A percentile compares a stretch with the other conserved stretches of the same genome.
Evolutionary conservation across 805 yeast species (phyloP).

Genomic region (Debaryomyces tyrocola): DNA sequence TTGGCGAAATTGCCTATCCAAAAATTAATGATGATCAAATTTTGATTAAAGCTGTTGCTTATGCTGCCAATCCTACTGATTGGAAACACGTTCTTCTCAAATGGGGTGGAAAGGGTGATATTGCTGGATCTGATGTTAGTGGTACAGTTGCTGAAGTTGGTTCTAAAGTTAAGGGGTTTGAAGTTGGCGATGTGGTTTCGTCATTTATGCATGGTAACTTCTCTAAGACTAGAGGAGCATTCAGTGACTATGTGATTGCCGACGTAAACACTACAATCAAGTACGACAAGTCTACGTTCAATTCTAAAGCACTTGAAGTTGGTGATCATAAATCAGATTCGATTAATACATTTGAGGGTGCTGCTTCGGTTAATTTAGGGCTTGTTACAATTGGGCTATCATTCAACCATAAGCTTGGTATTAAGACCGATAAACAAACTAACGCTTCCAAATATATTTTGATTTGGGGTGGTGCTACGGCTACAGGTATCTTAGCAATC

Average conservation of each 20-base stretch:
- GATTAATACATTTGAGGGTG: constrained; percentile 58
- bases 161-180: too few species aligned
- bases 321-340: constrained; percentile 33
- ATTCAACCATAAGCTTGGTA: constrained; percentile 32
- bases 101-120: constrained; percentile 42
- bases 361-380: constrained; percentile 58
- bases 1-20: constrained; percentile 5
- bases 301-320: constrained; percentile 16
- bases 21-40: constrained; percentile 27
- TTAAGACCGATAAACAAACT: constrained; percentile 12
- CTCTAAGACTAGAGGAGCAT: constrained; percentile 51
- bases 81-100: constrained; percentile 55
- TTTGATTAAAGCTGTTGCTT: constrained; percentile 51
- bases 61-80: constrained; percentile 69
- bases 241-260: constrained; percentile 52
- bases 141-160: constrained; percentile 44
- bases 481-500: constrained; percentile 30
- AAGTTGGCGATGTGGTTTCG: constrained; percentile 58
- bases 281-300: constrained; percentile 13
- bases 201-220: constrained; percentile 57
- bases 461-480: constrained; percentile 40
- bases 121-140: constrained; percentile 61
- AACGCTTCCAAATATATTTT: constrained; percentile 19
- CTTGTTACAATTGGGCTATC: constrained; percentile 50
- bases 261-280: constrained; percentile 37